Evolutionary conservation across 352 stramenopile species (phyloP), one percentile per base, ranked within the genome.

Genomic region (Globisporangium carolinianum): DNA sequence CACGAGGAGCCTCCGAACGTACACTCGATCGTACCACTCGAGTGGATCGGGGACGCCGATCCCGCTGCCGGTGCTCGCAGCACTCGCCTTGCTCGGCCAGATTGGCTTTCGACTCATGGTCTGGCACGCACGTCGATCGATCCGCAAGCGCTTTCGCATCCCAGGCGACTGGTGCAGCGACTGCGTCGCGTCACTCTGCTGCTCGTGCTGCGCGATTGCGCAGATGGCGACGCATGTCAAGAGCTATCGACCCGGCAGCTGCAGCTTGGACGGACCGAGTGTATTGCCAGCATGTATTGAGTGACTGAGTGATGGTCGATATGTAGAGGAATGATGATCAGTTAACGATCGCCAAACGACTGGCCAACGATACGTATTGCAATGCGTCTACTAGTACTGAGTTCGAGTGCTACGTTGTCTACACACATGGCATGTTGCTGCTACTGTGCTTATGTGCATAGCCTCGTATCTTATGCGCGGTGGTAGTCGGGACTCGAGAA

Each of bases 401-500:
- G 24, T 32, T 32, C 24, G 24, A 32, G 24, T 32, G 24, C 24
- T 32, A 32, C 24, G 24, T 32, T 32, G 24, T 32, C 24, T 32
- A 32, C 24, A 3, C 24, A 32, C 24, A 32, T 32, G 24, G 39
- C 7, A 49, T n/a, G 45, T 18, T 56, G 18, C 11, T 59, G 14
- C 10, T 59, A 15, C 14, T 54, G 43, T 53, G 38, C 51, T 58
- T 53, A 36, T 52, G 54, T 60, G 17, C 45, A 45, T 53, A 39
- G 11, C 24, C 17, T 53, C 18, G 5, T 61, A 47, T 3, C 14
- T 17, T 49, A 68, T n/a, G 60, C 54, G 47, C 73, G 73, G 50
- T 91, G 81, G 58, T 89, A 91, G 56, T 85, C 61, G 4, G 79
- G 79, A 55, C 73, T 79, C 6, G 81, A 85, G 55, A 88, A 89